Evolutionary conservation across 75 land plant genomes (phyloP), one percentile per base, ranked within the genome.

Genomic region (Pinus tabuliformis): DNA sequence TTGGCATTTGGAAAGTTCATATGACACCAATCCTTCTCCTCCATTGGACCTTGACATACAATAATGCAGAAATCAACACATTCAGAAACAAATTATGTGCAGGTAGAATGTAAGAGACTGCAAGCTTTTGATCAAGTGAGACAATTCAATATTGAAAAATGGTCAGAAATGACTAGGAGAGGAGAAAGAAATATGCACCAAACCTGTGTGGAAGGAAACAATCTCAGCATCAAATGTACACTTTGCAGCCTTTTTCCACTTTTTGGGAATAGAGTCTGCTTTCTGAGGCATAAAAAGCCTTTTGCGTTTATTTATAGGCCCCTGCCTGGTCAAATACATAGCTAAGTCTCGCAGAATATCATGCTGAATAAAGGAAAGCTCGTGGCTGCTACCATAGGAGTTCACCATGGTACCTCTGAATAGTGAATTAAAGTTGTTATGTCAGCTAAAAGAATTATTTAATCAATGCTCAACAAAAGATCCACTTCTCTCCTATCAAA

Each of bases 131-230:
- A 7, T 18, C 20, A 42, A 68, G n/a, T 20, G 71, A 20, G 15
- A 24, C 42, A 56, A 14, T 52, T 72, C 42, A 24, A 20, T 30
- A 24, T 54, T 22, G 20, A 72, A n/a, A 39, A 37, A 42, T 45
- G 9, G 33, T 56, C 45, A 3, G 52, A 24, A 37, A 71, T 5
- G 21, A 37, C 15, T 18, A 71, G 5, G 21, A 37, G n/a, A 39
- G 21, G 22, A 45, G n/a, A 13, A 8, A 12, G 39, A 20, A 17
- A 56, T 18, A 11, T 57, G 54, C 58, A 56, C 4, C 26, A 13
- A 84, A 90, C 92, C 92, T 81, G 88, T 88, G 58, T 90, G 86
- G 45, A 90, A 63, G 39, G 92, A 90, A 28, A 90, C 88, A 76
- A 90, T 62, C 70, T 81, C 86, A 9, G 92, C 88, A 61, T 86